Evolutionary conservation across 208 protist species (phyloP), one percentile per base, ranked within the genome.

Genomic region (Leishmania lainsoni): DNA sequence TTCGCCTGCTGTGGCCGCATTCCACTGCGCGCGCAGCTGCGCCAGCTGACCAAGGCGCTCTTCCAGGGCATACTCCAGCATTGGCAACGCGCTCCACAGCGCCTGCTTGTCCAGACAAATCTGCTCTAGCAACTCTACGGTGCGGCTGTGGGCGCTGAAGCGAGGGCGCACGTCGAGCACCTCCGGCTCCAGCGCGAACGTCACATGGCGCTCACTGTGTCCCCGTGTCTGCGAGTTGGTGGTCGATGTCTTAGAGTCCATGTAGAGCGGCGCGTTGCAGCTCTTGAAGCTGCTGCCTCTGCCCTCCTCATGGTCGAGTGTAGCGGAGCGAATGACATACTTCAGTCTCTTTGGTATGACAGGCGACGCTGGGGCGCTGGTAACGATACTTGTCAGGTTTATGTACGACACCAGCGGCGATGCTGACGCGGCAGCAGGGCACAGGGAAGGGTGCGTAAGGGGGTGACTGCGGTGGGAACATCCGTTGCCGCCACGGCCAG

Each of bases 71-170:
- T n/a, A 49, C 68, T 85, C 68, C 76, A 85, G 69, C 69, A 85
- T 48, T 48, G 71, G 63, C 70, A 81, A 22, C 32, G 59, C 76
- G 49, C 32, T 75, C 70, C 76, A 85, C 54, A n/a, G 70, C 52
- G 42, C 63, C 54, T 85, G 81, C 76, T 85, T 80, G 71, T 85
- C 81, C 71, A 80, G 58, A 69, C 81, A 85, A 51, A 85, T 85
- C 52, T 85, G 81, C 52, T 85, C 81, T 26, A 85, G 76, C 59
- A 85, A 71, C 52, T 85, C 76, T 5, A 74, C 65, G 26, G 76
- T 85, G 70, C 81, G 81, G 51, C 81, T 56, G 59, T 81, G 63
- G 9, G 81, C 58, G 35, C 76, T 81, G 71, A 80, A 73, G 29
- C 76, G 81, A 5, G 81, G 76, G 14, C 81, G 81, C 9, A 76